Conservation (phyloP, 2,329 filamentous ascomycete species). For the Aspergillus nomiae region DNA sequence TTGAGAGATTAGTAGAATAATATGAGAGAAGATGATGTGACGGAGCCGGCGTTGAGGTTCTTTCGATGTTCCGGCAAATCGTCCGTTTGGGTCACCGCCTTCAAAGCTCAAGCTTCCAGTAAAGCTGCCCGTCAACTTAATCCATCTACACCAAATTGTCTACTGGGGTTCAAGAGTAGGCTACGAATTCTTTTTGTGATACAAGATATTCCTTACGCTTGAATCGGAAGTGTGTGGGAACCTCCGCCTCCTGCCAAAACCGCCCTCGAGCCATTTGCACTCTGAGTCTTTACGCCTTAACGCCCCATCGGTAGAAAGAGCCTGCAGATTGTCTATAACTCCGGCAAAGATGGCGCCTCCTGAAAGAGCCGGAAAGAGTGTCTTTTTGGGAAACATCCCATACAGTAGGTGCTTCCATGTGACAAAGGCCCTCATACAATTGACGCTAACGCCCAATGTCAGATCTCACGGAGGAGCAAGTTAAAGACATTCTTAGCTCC, state of each 20-base stretch:
- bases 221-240: background rate
- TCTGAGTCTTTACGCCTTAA: background rate
- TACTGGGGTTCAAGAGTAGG: background rate
- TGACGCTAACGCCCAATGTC: constrained; percentile 23
- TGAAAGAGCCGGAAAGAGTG: constrained; percentile 47
- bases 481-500: constrained; percentile 87
- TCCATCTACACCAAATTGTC: background rate
- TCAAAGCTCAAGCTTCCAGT: constrained; percentile 8
- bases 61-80: constrained; percentile 20
- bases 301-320: background rate
- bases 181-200: background rate
- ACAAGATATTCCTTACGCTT: background rate
- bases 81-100: constrained; percentile 30
- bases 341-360: constrained; percentile 42
- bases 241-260: background rate
- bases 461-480: constrained; percentile 96
- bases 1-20: constrained; percentile 19
- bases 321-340: background rate
- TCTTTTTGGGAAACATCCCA: constrained; percentile 63
- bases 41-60: constrained; percentile 24
- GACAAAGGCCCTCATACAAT: background rate
- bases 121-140: background rate
- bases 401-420: constrained; percentile 65
- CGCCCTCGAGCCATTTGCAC: background rate
- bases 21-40: constrained; percentile 29